phyloP scores from a whole-genome alignment of 176 grass and related monocot species.

The Miscanthus lutarioriparius region DNA sequence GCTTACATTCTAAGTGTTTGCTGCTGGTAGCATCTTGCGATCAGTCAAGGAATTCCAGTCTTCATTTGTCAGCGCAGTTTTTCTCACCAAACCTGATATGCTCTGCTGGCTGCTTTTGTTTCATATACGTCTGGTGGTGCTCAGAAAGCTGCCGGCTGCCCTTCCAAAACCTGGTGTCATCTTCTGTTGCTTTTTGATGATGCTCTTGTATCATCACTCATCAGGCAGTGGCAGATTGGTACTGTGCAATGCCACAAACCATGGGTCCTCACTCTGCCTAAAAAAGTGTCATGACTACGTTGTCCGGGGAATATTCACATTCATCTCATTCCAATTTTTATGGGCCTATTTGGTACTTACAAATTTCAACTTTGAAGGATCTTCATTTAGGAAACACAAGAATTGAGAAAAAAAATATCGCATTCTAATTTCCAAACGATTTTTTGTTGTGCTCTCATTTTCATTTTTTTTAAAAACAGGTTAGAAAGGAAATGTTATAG shows the following conservation, averaged over 20 bases:
- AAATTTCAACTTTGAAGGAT: background rate
- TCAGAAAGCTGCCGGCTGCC: conserved; percentile 1
- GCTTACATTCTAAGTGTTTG: conserved; percentile 36
- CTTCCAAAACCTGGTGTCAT: conserved; percentile 20
- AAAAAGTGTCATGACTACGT: background rate
- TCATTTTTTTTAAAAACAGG: background rate
- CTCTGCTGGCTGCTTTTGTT: conserved; percentile 7
- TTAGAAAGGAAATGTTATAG: background rate
- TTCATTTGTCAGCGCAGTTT: conserved; percentile 2
- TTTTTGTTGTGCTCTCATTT: background rate
- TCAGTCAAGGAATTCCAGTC: conserved; percentile 7
- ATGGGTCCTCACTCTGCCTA: background rate
- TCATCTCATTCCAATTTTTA: background rate
- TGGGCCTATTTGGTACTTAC: background rate
- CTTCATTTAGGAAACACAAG: no score
- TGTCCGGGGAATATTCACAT: background rate
- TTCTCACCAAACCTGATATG: conserved; percentile 38
- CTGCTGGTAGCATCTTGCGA: conserved; percentile 23
- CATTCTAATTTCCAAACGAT: background rate
- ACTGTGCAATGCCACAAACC: background rate
- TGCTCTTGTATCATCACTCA: conserved; percentile 6
- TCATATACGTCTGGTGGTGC: conserved; percentile 15
- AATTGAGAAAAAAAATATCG: no score
- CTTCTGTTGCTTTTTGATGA: background rate
- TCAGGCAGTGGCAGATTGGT: background rate